Evolutionary conservation across 2,329 filamentous ascomycete genomes (phyloP).

Genomic region (Ceratocystis lukuohia): DNA sequence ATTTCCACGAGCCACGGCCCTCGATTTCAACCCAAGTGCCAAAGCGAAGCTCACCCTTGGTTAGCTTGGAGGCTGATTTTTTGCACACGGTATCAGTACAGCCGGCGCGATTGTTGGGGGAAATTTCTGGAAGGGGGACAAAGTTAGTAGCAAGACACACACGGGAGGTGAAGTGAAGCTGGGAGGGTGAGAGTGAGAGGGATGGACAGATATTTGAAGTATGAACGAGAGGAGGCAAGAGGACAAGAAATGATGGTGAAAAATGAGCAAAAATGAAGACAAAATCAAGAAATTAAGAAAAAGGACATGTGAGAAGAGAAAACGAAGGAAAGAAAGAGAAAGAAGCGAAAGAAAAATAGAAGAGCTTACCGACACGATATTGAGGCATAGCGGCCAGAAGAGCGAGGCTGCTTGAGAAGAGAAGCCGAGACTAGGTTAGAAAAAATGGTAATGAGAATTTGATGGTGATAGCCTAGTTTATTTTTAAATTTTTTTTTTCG

Average conservation of each 20-base stretch:
- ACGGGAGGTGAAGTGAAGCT: neutral
- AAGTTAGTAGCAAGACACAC: neutral
- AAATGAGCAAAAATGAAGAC: neutral
- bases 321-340: neutral
- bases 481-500: neutral
- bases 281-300: neutral
- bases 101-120: constrained; percentile 55
- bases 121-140: constrained; percentile 42
- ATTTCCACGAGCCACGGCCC: constrained; percentile 53
- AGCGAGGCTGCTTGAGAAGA: neutral
- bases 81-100: constrained; percentile 68
- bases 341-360: constrained; percentile 2
- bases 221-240: neutral
- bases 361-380: constrained; percentile 33
- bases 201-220: neutral
- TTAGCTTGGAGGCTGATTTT: constrained; percentile 53
- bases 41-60: constrained; percentile 65
- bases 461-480: too few relatives aligned
- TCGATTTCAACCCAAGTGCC: constrained; percentile 56
- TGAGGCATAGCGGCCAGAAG: constrained; percentile 28
- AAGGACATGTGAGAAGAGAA: neutral
- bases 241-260: neutral
- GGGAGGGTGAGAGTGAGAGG: neutral
- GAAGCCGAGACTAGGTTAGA: constrained; percentile 10
- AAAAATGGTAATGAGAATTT: constrained; percentile 13